Evolutionary conservation across 768 basidiomycete genomes (phyloP).

Genomic region (Xerocomellus amylosporus): DNA sequence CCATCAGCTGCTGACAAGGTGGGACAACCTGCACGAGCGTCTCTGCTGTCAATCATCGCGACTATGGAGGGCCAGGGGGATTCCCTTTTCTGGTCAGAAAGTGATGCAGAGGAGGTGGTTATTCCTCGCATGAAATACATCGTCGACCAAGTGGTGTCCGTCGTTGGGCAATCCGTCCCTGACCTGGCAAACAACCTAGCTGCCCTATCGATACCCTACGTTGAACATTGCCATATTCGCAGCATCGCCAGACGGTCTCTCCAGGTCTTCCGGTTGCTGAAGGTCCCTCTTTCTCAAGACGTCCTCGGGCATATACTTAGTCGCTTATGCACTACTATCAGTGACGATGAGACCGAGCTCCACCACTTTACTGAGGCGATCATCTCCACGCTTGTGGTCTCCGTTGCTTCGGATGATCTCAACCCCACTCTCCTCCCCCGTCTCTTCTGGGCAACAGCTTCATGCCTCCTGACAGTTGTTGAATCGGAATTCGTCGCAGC

Average conservation of each 20-base stretch:
- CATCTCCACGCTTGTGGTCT: constrained; percentile 66
- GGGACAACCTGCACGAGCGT: constrained; percentile 42
- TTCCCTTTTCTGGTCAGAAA: constrained; percentile 67
- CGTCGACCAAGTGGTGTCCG: constrained; percentile 59
- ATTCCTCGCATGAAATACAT: constrained; percentile 69
- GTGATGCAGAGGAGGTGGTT: constrained; percentile 52
- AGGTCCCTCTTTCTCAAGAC: constrained; percentile 63
- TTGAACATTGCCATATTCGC: constrained; percentile 83
- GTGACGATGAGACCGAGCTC: constrained; percentile 71
- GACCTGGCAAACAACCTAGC: constrained; percentile 76
- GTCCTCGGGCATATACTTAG: constrained; percentile 80
- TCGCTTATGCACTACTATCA: constrained; percentile 79
- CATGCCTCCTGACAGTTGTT: constrained; percentile 78
- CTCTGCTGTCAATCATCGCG: constrained; percentile 50
- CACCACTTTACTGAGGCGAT: constrained; percentile 84
- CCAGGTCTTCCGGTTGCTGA: constrained; percentile 83
- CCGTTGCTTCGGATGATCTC: constrained; percentile 55
- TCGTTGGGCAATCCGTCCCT: constrained; percentile 69
- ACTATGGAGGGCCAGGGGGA: constrained; percentile 59
- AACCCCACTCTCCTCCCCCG: constrained; percentile 68
- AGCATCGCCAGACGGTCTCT: constrained; percentile 84
- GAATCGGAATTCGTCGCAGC: constrained; percentile 76
- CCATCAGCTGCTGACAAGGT: constrained; percentile 66
- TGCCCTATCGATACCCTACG: constrained; percentile 76
- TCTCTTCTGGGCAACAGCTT: constrained; percentile 83